phyloP scores from a whole-genome alignment of 352 stramenopile genomes.

The Phytophthora europaea region DNA sequence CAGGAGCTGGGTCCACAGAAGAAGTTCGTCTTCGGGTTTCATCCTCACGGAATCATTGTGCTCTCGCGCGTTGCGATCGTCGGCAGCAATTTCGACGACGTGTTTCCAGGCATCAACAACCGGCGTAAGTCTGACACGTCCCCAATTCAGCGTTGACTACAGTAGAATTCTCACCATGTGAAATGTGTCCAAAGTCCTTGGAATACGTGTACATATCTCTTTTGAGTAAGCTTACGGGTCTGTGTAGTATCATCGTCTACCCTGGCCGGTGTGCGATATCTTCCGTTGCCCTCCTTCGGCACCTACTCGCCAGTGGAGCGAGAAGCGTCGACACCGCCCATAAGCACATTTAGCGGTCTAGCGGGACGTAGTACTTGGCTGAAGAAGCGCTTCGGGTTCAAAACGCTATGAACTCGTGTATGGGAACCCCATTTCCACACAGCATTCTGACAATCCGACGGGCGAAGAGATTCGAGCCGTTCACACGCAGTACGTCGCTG shows the following conservation, averaged over 20 bases:
- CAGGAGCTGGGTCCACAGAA: constrained; percentile 46
- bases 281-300: constrained; percentile 41
- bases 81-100: constrained; percentile 48
- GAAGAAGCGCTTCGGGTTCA: too few relatives aligned
- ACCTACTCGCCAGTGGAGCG: constrained; percentile 41
- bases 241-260: constrained; percentile 56
- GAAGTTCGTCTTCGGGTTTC: constrained; percentile 59
- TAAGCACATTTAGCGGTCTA: constrained; percentile 62
- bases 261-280: constrained; percentile 50
- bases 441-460: constrained; percentile 26
- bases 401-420: constrained; percentile 45
- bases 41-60: constrained; percentile 62
- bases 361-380: constrained; percentile 65
- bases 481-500: constrained; percentile 35
- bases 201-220: too few relatives aligned
- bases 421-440: constrained; percentile 39
- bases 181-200: constrained; percentile 35
- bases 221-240: too few relatives aligned
- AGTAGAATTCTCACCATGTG: background rate
- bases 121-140: constrained; percentile 6
- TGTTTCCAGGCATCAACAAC: constrained; percentile 42
- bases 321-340: constrained; percentile 46
- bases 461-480: constrained; percentile 35
- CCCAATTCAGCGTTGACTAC: background rate
- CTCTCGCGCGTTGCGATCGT: constrained; percentile 51